Conservation (phyloP, 2,329 filamentous ascomycete genomes). For the Venturia nashicola region DNA sequence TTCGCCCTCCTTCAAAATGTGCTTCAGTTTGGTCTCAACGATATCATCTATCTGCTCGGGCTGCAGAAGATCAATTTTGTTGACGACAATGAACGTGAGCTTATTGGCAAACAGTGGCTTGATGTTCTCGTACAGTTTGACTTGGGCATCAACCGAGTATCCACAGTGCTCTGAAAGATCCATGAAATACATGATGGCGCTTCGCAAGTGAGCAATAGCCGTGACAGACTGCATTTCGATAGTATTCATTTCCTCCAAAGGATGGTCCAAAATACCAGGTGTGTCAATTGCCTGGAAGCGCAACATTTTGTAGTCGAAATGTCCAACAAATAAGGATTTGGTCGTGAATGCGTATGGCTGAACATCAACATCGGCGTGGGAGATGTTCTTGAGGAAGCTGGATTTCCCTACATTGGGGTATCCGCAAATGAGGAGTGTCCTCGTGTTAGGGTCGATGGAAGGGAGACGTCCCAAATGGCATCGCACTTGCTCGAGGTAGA, state of each 20-base stretch:
- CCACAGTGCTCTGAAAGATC: slow-evolving; percentile 94
- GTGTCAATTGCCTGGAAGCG: slow-evolving; percentile 92
- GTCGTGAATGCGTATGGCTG: slow-evolving; percentile 98
- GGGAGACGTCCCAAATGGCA: slow-evolving; percentile 96
- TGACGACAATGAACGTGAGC: slow-evolving; percentile 89
- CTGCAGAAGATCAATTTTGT: slow-evolving; percentile 90
- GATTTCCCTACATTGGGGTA: slow-evolving; percentile 98
- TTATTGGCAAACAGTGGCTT: slow-evolving; percentile 97
- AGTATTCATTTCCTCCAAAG: slow-evolving; percentile 98
- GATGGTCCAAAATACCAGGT: slow-evolving; percentile 94
- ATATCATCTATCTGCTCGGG: slow-evolving; percentile 78
- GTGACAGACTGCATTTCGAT: slow-evolving; percentile 99
- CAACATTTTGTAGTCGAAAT: slow-evolving; percentile 92
- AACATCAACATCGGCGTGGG: slow-evolving; percentile 88
- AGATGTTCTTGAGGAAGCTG: slow-evolving; percentile 85
- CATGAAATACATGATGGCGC: slow-evolving; percentile 96
- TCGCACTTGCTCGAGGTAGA: slow-evolving; percentile 92
- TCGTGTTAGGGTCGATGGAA: slow-evolving; percentile 94
- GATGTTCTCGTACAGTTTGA: slow-evolving; percentile 90
- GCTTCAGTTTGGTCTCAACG: slow-evolving; percentile 64
- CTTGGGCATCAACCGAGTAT: slow-evolving; percentile 85
- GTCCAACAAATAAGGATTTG: slow-evolving; percentile 91
- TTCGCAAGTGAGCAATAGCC: slow-evolving; percentile 90
- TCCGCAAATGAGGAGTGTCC: slow-evolving; percentile 90
- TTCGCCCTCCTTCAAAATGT: slow-evolving; percentile 72